phyloP scores from a whole-genome alignment of 2,329 filamentous ascomycete genomes.

The Talaromyces sp. region DNA sequence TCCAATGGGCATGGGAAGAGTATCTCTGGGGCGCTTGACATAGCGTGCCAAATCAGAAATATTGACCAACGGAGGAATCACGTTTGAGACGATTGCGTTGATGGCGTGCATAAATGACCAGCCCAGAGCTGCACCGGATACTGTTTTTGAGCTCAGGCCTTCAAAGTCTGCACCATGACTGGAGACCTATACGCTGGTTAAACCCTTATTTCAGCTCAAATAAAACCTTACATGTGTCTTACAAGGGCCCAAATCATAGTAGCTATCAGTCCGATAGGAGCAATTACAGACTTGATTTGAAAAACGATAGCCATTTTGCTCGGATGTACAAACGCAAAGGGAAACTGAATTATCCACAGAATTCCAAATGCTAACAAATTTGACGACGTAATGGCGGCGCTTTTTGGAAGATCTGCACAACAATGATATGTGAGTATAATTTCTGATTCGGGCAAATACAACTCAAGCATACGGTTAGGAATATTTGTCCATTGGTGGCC shows the following conservation, averaged over 20 bases:
- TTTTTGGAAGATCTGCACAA: background rate
- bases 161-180: conserved; percentile 8
- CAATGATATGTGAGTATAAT: background rate
- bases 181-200: background rate
- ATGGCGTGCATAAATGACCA: conserved; percentile 8
- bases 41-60: conserved; percentile 5
- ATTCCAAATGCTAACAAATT: conserved; percentile 4
- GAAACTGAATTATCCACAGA: conserved; percentile 7
- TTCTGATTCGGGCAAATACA: background rate
- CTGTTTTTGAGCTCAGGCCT: background rate
- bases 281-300: conserved; percentile 4
- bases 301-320: conserved; percentile 7
- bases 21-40: conserved; percentile 2
- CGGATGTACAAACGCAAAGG: conserved; percentile 8
- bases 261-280: conserved; percentile 2
- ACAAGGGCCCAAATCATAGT: conserved; percentile 10
- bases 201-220: background rate
- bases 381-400: conserved; percentile 4
- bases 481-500: conserved; percentile 5
- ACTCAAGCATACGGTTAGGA: background rate
- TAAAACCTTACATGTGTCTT: background rate
- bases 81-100: conserved; percentile 5
- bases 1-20: conserved; percentile 5
- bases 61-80: conserved; percentile 4
- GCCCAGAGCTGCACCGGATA: background rate